Base-by-base conservation (phyloP, 2,329 filamentous ascomycete genomes). In the Colletotrichum phormii region DNA sequence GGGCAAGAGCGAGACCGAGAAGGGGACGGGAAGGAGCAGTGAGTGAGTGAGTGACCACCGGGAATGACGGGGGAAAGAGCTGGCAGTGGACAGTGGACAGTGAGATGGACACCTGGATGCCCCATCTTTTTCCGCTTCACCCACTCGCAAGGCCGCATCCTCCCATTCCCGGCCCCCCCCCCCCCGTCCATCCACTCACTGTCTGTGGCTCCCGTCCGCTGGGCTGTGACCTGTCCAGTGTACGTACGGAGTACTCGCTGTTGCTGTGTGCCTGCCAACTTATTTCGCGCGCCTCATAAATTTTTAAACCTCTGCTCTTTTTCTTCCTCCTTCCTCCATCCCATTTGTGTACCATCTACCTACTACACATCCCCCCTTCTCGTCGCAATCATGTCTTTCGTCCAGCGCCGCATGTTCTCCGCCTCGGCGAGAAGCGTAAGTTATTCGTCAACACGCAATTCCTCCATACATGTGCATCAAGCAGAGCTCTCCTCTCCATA, bases 321-420 rank as follows among this genome's bases (percentile, higher is more conserved):
- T 69, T 69, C 72, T 31, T 15, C 31, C 46, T 74, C 49, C 71
- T 72, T 70, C 57, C 71, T 71, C 72, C 72, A 49, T 51, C 53
- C 49, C 49, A 58, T 29, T 58, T 35, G 60, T 71, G 57, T 63
- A 51, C 65, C 65, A 69, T 69, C 70, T 72, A 63, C 68, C 42
- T 72, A 63, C 68, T 33, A 74, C 62, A 72, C 49, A 57, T 51
- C 46, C 49, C 72, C 58, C 35, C 49, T 68, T 62, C 54, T 51
- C 75, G 75, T 78, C 81, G 84, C 74, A 75, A 73, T 78, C 76
- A 95, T 97, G 94, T 96, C 96, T 84, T 90, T 92, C 83, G 88
- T 93, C 84, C 93, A 95, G 88, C 90, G 91, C 86, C 91, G 94
- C 82, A 92, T 93, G 83, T 95, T 95, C 87, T 95, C 94, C 82